Conservation (phyloP, 1,284 basidiomycete species). For the Ustilago crameri region DNA sequence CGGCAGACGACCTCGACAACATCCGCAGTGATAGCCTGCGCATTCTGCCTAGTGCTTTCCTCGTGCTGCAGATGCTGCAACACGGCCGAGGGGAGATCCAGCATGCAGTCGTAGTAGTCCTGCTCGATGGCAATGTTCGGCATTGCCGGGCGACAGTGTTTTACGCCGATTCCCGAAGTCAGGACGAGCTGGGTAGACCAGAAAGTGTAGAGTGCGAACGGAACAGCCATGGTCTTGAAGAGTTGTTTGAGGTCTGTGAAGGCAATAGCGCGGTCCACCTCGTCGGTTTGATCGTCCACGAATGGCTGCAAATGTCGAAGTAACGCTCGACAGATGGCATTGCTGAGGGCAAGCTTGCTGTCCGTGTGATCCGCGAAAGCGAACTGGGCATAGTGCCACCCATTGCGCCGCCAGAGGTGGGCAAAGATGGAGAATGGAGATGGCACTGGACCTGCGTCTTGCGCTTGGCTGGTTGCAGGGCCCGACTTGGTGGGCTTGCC, state of each 20-base stretch:
- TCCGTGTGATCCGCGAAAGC: conserved; percentile 39
- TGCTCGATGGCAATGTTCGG: conserved; percentile 37
- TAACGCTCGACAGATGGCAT: conserved; percentile 35
- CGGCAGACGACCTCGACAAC: conserved; percentile 26
- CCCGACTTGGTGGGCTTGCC: no score
- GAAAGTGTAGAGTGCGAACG: conserved; percentile 35
- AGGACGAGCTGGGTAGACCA: conserved; percentile 40
- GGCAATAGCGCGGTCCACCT: not conserved
- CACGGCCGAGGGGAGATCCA: conserved; percentile 19
- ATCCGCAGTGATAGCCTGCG: conserved; percentile 21
- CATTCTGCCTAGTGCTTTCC: conserved; percentile 2
- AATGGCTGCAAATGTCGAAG: conserved; percentile 19
- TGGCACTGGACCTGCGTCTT: not conserved
- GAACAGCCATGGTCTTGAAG: conserved; percentile 20
- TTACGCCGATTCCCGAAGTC: conserved; percentile 37
- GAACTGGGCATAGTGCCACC: conserved; percentile 45
- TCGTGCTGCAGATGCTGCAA: conserved; percentile 25
- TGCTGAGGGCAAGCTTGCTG: conserved; percentile 24
- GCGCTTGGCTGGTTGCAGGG: not conserved
- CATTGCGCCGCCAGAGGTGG: conserved; percentile 21
- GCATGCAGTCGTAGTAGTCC: conserved; percentile 30
- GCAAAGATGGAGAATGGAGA: conserved; percentile 37
- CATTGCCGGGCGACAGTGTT: conserved; percentile 35
- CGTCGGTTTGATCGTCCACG: not conserved
- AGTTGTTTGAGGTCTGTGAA: conserved; percentile 26